Conservation (phyloP, 768 basidiomycete genomes). For the Suillus discolor region DNA sequence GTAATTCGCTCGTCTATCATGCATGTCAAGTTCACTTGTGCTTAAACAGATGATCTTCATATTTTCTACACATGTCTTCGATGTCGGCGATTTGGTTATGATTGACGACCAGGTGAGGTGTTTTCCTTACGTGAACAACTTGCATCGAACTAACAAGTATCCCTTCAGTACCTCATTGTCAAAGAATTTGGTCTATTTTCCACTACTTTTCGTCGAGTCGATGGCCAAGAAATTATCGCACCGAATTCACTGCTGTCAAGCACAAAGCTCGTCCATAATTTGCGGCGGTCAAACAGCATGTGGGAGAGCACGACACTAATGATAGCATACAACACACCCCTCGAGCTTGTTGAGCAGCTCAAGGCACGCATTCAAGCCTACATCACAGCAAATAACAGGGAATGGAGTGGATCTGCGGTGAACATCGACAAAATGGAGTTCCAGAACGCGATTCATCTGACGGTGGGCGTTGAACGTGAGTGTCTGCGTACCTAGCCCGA, state of each 20-base stretch:
- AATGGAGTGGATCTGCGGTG: conserved; percentile 66
- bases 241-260: conserved; percentile 74
- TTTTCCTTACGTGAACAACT: conserved; percentile 1
- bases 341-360: conserved; percentile 71
- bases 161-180: conserved; percentile 41
- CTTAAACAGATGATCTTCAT: conserved; percentile 71
- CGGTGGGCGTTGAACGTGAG: conserved; percentile 74
- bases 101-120: conserved; percentile 74
- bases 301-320: conserved; percentile 72
- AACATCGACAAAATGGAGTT: conserved; percentile 83
- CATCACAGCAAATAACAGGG: conserved; percentile 63
- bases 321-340: conserved; percentile 69
- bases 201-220: conserved; percentile 77
- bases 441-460: conserved; percentile 69
- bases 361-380: conserved; percentile 60
- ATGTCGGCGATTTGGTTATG: conserved; percentile 81
- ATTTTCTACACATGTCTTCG: conserved; percentile 84
- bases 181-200: conserved; percentile 82
- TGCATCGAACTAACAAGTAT: neutral
- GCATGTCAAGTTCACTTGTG: conserved; percentile 6
- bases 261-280: conserved; percentile 76
- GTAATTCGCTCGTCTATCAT: neutral
- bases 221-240: conserved; percentile 78
- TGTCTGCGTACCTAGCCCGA: conserved; percentile 16
- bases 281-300: conserved; percentile 76